These are phyloP conservation scores for Aulographum hederae DNA, from an alignment of 2,329 filamentous ascomycete species.

Conservation along the genomic window DNA sequence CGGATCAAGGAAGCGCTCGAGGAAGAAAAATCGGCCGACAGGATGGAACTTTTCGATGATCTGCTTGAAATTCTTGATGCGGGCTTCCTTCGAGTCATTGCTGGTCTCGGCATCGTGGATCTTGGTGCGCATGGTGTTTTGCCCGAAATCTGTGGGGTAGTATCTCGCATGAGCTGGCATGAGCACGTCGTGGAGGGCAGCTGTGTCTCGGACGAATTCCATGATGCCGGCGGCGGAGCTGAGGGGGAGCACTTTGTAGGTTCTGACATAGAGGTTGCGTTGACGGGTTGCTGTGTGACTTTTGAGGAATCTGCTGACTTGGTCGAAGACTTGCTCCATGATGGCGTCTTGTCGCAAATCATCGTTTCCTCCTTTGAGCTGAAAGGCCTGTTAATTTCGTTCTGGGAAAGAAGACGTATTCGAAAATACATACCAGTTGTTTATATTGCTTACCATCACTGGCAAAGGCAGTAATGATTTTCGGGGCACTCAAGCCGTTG, in stretches of 20 bases:
- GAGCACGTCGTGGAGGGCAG: constrained; percentile 80
- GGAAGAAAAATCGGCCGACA: constrained; percentile 92
- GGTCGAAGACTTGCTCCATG: constrained; percentile 98
- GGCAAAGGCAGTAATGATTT: constrained; percentile 69
- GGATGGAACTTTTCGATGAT: constrained; percentile 73
- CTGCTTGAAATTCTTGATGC: constrained; percentile 58
- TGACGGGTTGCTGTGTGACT: constrained; percentile 76
- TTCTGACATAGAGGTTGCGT: constrained; percentile 74
- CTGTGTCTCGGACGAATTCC: constrained; percentile 88
- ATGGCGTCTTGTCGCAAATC: constrained; percentile 92
- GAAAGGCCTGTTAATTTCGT: neutral
- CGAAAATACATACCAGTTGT: constrained; percentile 46
- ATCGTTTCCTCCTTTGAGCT: constrained; percentile 87
- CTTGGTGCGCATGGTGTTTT: constrained; percentile 56
- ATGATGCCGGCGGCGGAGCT: constrained; percentile 78
- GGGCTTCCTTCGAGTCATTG: constrained; percentile 32
- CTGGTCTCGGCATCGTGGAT: constrained; percentile 55
- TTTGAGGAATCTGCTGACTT: constrained; percentile 78
- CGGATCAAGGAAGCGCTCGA: constrained; percentile 82
- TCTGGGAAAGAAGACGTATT: neutral
- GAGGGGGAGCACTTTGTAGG: constrained; percentile 90
- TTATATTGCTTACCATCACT: constrained; percentile 67
- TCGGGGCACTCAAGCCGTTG: constrained; percentile 78
- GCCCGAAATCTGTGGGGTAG: constrained; percentile 67
- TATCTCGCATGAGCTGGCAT: constrained; percentile 81